Base-by-base conservation (phyloP, 371 early-diverging fungal genomes). In the Massospora cicadina region DNA sequence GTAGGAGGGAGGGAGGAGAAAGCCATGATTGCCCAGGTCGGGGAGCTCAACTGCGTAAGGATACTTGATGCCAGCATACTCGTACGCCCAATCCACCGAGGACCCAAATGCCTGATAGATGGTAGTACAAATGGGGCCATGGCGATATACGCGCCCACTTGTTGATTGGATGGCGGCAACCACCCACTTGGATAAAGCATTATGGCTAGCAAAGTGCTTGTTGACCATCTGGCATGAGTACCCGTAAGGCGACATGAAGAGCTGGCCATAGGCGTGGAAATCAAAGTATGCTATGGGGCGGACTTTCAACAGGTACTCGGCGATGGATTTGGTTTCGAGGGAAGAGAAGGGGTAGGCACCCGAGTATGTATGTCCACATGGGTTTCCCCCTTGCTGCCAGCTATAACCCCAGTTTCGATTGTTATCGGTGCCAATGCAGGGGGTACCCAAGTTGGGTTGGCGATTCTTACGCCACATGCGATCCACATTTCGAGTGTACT, bases 31-130 rank as follows among this genome's bases (percentile, higher is more conserved):
- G 26, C 79, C 78, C 25, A 73, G 75, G 67, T 80, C 81, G 13
- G 82, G 71, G 55, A 84, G 67, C 67, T 83, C 82, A 25, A 81
- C 75, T 0, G 73, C 78, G 58, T 75, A 84, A 53, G 78, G 68
- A 65, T 76, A 84, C 63, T 75, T 72, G 56, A 79, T 73, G 17
- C 73, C 71, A 24, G 72, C 78, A 13, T 43, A 66, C 1, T 64
- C 76, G 62, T 80, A 79, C 0, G 70, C 70, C 74, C 74, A 74
- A 54, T 74, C 74, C 58, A 71, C 58, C 23, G 74, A 71, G 33
- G 71, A 70, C 55, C 74, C 74, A 26, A 61, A 66, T 27, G 79
- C 73, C 71, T 78, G 68, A 67, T 79, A 75, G 65, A 82, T 68
- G 69, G 78, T 75, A 64, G 75, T 57, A 74, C 82, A 75, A 67